phyloP scores from a whole-genome alignment of 2,329 filamentous ascomycete genomes.

The Pseudogymnoascus sp. region DNA sequence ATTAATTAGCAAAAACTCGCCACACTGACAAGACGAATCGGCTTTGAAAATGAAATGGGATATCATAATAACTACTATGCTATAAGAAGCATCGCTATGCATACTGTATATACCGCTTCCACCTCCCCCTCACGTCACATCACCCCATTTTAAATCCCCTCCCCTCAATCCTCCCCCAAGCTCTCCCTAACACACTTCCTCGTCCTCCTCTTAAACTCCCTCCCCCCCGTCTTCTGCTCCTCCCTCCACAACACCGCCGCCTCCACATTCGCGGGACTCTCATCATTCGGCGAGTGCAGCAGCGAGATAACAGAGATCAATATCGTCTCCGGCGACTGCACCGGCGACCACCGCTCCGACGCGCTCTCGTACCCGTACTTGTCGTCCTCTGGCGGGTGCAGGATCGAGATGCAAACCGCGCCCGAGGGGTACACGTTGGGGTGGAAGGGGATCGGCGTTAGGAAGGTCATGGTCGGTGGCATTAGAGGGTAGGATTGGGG shows the following conservation, averaged over 20 bases:
- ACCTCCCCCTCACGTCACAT: neutral
- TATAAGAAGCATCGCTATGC: neutral
- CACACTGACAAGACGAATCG: neutral
- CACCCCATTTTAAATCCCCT: no score
- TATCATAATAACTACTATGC: constrained; percentile 6
- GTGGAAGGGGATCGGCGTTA: constrained; percentile 76
- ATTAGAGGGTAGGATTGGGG: constrained; percentile 77
- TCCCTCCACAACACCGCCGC: constrained; percentile 82
- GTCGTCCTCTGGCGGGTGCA: constrained; percentile 91
- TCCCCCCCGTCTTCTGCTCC: constrained; percentile 49
- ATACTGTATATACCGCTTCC: neutral
- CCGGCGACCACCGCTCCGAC: constrained; percentile 85
- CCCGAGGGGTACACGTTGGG: constrained; percentile 87
- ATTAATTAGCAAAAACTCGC: neutral
- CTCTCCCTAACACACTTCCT: constrained; percentile 74
- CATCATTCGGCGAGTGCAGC: constrained; percentile 86
- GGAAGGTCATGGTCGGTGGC: constrained; percentile 83
- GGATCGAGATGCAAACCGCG: constrained; percentile 90
- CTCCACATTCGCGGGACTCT: constrained; percentile 91
- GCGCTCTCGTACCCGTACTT: constrained; percentile 88
- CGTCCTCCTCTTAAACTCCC: constrained; percentile 71
- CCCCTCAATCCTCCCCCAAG: constrained; percentile 55
- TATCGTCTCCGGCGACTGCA: constrained; percentile 92
- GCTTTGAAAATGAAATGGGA: neutral
- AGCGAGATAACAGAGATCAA: constrained; percentile 86